phyloP scores from a whole-genome alignment of 2,329 filamentous ascomycete genomes.

The Fusarium decemcellulare region DNA sequence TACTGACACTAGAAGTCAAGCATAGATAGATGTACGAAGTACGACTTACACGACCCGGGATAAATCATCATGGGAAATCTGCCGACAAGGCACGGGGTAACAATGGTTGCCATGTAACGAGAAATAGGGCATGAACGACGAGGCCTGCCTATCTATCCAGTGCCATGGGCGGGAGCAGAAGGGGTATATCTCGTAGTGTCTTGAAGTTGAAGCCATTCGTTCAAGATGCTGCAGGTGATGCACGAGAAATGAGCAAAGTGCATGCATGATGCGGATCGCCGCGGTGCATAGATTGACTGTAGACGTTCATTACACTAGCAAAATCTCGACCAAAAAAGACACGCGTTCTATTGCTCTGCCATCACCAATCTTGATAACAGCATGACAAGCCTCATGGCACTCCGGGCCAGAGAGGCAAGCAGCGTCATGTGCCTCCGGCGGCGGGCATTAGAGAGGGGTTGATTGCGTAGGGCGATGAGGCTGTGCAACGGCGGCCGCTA shows the following conservation, averaged over 20 bases:
- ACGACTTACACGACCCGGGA: not conserved
- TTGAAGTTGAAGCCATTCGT: not conserved
- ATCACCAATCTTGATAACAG: not conserved
- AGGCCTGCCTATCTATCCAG: not conserved
- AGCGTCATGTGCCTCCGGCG: constrained; percentile 35
- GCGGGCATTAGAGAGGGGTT: constrained; percentile 33
- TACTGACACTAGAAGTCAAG: too few species aligned
- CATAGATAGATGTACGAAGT: not conserved
- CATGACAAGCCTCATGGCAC: not conserved
- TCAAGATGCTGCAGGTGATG: not conserved
- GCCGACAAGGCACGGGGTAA: not conserved
- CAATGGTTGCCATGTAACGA: not conserved
- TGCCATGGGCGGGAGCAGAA: not conserved
- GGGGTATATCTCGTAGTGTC: not conserved
- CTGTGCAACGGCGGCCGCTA: constrained; percentile 44
- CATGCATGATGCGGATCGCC: constrained; percentile 12
- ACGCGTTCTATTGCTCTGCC: constrained; percentile 4
- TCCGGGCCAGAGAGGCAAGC: constrained; percentile 5
- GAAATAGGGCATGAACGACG: not conserved
- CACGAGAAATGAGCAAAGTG: constrained; percentile 9
- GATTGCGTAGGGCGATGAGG: constrained; percentile 48
- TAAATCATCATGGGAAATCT: not conserved
- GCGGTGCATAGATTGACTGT: not conserved
- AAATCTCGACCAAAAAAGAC: not conserved
- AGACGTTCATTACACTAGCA: not conserved